phyloP scores from a whole-genome alignment of 192 early-diverging fungal genomes.

The Podochytrium sp. region DNA sequence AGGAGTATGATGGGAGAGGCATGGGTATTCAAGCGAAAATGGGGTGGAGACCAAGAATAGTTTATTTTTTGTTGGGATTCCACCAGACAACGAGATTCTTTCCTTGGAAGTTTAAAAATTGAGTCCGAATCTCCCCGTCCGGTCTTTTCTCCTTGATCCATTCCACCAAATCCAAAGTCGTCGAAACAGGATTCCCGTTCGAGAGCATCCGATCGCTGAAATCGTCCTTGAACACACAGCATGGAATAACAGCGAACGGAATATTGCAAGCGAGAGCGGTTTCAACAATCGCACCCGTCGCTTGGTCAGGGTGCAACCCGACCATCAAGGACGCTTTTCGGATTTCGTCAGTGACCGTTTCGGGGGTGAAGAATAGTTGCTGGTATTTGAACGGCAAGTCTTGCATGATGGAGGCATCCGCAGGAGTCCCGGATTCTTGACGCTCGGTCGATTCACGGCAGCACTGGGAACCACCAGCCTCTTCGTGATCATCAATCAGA shows the following conservation, averaged over 20 bases:
- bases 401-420: background rate
- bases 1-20: slow-evolving; percentile 26
- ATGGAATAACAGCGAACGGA: slow-evolving; percentile 63
- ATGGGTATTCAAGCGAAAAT: slow-evolving; percentile 47
- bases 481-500: background rate
- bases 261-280: slow-evolving; percentile 45
- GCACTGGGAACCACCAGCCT: background rate
- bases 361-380: slow-evolving; percentile 34
- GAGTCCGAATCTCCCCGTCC: background rate
- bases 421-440: background rate
- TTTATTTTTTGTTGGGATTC: background rate
- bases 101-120: slow-evolving; percentile 26
- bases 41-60: slow-evolving; percentile 25
- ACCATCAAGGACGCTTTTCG: slow-evolving; percentile 48
- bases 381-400: slow-evolving; percentile 21
- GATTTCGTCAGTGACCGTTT: slow-evolving; percentile 29
- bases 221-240: slow-evolving; percentile 62
- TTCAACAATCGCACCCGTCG: slow-evolving; percentile 64
- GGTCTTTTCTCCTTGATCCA: slow-evolving; percentile 25
- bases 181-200: slow-evolving; percentile 15
- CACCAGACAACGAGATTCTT: slow-evolving; percentile 19
- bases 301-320: slow-evolving; percentile 64
- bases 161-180: slow-evolving; percentile 20
- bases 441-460: background rate
- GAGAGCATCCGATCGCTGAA: slow-evolving; percentile 47